phyloP scores from a whole-genome alignment of 257 asterid genomes.

The Penstemon newberryi region DNA sequence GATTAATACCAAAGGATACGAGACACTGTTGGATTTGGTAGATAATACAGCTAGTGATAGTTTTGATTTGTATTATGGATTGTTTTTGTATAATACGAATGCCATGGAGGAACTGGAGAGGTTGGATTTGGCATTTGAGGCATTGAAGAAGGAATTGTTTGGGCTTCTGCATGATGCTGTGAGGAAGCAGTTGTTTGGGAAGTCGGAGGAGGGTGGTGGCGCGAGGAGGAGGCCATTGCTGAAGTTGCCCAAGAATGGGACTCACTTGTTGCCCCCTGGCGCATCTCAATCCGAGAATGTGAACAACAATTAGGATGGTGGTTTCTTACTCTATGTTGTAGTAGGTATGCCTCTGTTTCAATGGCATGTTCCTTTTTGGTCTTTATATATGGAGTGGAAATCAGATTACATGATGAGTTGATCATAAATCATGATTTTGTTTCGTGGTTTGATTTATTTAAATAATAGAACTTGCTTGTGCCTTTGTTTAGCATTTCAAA shows the following conservation, averaged over 20 bases:
- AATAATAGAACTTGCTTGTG: too few species aligned
- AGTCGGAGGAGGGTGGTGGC: slow-evolving; percentile 46
- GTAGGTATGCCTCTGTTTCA: slow-evolving; percentile 29
- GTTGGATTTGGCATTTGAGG: slow-evolving; percentile 73
- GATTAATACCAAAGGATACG: slow-evolving; percentile 79
- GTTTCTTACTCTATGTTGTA: slow-evolving; percentile 18
- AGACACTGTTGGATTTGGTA: slow-evolving; percentile 71
- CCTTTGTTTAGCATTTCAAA: too few species aligned
- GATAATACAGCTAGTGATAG: slow-evolving; percentile 77
- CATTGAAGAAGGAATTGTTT: slow-evolving; percentile 72
- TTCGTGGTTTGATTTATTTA: too few species aligned
- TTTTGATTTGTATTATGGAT: slow-evolving; percentile 76
- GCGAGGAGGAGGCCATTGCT: slow-evolving; percentile 45
- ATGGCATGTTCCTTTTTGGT: not conserved
- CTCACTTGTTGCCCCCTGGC: slow-evolving; percentile 43
- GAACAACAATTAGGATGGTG: slow-evolving; percentile 29
- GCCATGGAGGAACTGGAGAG: slow-evolving; percentile 80
- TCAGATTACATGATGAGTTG: slow-evolving; percentile 13
- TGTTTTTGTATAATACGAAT: slow-evolving; percentile 75
- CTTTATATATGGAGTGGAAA: slow-evolving; percentile 4
- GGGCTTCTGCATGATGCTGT: slow-evolving; percentile 68
- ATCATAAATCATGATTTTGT: slow-evolving; percentile 4
- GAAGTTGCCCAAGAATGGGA: slow-evolving; percentile 58
- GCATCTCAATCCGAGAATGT: slow-evolving; percentile 35
- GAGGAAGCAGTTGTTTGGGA: slow-evolving; percentile 83